Evolutionary conservation across 1,139 yeast genomes (phyloP).

Genomic region (Kodamaea plutei): DNA sequence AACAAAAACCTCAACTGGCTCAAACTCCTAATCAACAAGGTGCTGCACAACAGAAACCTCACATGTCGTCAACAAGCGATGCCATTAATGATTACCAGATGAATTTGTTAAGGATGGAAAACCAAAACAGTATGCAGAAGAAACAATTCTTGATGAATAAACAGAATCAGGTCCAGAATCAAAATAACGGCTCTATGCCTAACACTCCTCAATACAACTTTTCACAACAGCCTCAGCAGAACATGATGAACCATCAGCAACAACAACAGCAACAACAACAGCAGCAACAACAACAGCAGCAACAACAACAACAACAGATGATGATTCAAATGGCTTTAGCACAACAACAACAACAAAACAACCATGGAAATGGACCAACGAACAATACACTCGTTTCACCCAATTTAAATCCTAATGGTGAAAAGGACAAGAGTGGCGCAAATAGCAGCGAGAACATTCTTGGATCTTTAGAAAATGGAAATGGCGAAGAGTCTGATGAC

Average conservation of each 20-base stretch:
- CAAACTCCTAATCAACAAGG: background rate
- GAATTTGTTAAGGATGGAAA: conserved; percentile 24
- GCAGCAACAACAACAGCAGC: conserved; percentile 8
- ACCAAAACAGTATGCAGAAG: conserved; percentile 24
- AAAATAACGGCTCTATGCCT: background rate
- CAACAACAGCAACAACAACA: conserved; percentile 10
- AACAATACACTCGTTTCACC: no score
- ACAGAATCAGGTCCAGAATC: conserved; percentile 12
- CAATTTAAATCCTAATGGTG: no score
- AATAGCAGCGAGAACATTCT: background rate
- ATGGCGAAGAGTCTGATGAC: no score
- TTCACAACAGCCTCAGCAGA: conserved; percentile 7
- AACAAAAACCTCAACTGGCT: background rate
- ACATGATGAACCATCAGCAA: no score
- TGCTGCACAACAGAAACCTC: background rate
- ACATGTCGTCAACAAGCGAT: no score
- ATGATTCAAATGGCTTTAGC: conserved; percentile 9
- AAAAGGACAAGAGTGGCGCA: no score
- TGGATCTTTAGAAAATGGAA: background rate
- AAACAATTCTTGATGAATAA: conserved; percentile 23
- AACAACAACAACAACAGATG: conserved; percentile 11
- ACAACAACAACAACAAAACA: conserved; percentile 6
- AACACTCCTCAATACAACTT: conserved; percentile 2
- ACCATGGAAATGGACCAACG: no score
- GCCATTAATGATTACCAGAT: conserved; percentile 24